Percentiles rank a stretch among this genome's conserved stretches.
These are phyloP conservation scores for Mucor mucedo DNA, from an alignment of 371 early-diverging fungal genomes.

Conservation along the genomic window DNA sequence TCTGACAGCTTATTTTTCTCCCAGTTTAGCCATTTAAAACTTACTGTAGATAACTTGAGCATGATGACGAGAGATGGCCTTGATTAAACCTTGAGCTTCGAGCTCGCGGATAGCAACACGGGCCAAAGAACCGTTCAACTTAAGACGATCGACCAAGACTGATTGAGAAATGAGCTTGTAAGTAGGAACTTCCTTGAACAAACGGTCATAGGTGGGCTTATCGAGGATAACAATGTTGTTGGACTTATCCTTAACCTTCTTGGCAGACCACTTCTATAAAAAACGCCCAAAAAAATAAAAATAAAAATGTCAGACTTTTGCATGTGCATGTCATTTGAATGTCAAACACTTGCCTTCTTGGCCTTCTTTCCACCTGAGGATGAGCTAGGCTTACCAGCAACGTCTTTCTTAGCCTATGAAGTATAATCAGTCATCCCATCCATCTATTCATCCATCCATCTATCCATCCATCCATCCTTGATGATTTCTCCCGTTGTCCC, in stretches of 20 bases:
- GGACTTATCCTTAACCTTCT: constrained; percentile 96
- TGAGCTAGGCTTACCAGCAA: constrained; percentile 72
- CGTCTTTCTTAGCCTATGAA: constrained; percentile 68
- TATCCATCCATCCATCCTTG: not conserved
- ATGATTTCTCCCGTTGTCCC: not conserved
- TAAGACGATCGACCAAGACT: constrained; percentile 97
- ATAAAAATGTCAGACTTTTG: not conserved
- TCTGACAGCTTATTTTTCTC: not conserved
- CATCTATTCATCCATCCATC: not conserved
- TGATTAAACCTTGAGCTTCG: constrained; percentile 90
- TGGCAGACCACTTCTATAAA: constrained; percentile 91
- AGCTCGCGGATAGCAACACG: constrained; percentile 94
- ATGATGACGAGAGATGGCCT: constrained; percentile 87
- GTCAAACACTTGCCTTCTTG: constrained; percentile 60
- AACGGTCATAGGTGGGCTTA: constrained; percentile 88
- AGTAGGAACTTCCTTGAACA: constrained; percentile 98
- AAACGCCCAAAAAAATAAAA: not conserved
- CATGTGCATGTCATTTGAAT: not conserved
- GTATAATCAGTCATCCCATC: not conserved
- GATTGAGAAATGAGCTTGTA: constrained; percentile 99
- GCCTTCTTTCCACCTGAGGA: constrained; percentile 87
- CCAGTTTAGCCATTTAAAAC: constrained; percentile 8
- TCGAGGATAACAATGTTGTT: constrained; percentile 95
- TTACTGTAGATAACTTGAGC: constrained; percentile 95
- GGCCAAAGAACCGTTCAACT: constrained; percentile 96